Evolutionary conservation across 805 yeast species (phyloP), one percentile per base, ranked within the genome.

Genomic region (Wickerhamiella bombiphila): DNA sequence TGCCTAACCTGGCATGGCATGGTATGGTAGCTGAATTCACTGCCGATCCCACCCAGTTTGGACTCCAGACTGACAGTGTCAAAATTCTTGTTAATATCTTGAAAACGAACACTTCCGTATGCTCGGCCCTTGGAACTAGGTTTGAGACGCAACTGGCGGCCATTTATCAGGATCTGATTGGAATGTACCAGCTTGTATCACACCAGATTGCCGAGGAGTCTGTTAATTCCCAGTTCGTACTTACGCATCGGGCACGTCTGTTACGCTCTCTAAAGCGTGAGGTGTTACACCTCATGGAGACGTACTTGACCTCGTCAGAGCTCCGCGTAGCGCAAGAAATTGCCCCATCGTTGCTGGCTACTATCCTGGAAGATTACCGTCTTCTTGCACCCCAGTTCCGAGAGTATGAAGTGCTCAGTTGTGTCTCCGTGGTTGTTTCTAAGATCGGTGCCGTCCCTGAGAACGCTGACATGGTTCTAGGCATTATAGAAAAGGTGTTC

Each of bases 251-350:
- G 1, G 94, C 88, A 17, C 76, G 98, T 59, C 93, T 94, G 22
- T 70, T 93, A 60, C 76, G 98, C 67, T 85, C 97, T 2, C 83
- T 91, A 52, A 91, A 91, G 63, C 88, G 88, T 60, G 99, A 91
- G 63, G 74, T 88, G 39, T 66, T 91, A 53, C 80, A 80, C 53
- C 68, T 91, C 61, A 69, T 91, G 48, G 97, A 91, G 57, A 80
- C 83, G 2, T 91, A 86, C 55, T 69, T 91, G 41, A 70, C 82
- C 39, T 80, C 79, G 54, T 94, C 96, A 6, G 93, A 80, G 50
- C 79, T 83, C 52, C 64, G 70, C 42, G 86, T 88, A 37, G 94
- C 81, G 18, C 68, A 75, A 35, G 83, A 79, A 45, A 68, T 91
- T 47, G 76, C 85, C 3, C 81, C 80, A 45, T 93, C 93, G 22